phyloP scores from a whole-genome alignment of 2,329 filamentous ascomycete species.

The Xylaria sp. region DNA sequence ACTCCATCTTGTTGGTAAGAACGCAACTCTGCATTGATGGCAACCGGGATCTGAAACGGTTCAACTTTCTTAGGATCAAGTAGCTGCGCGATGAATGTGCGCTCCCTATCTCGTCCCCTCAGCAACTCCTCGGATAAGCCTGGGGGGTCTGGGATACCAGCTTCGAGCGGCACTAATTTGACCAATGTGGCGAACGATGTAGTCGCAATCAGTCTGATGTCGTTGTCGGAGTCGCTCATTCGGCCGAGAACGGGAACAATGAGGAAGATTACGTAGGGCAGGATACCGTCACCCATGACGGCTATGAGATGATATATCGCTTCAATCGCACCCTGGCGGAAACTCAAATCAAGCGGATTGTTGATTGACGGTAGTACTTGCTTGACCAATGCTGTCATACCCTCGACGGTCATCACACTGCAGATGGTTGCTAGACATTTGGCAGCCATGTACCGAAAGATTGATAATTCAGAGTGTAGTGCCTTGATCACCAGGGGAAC shows the following conservation, averaged over 20 bases:
- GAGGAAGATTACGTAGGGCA: slow-evolving; percentile 98
- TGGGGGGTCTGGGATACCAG: slow-evolving; percentile 94
- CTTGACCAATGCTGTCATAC: slow-evolving; percentile 95
- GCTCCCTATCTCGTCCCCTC: slow-evolving; percentile 88
- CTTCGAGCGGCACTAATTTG: slow-evolving; percentile 94
- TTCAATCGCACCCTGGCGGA: slow-evolving; percentile 92
- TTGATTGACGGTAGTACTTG: slow-evolving; percentile 90
- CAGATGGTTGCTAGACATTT: slow-evolving; percentile 98
- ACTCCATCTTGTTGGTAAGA: slow-evolving; percentile 99
- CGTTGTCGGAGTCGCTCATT: slow-evolving; percentile 98
- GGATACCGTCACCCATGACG: slow-evolving; percentile 94
- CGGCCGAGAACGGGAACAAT: slow-evolving; percentile 95
- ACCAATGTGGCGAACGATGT: slow-evolving; percentile 97
- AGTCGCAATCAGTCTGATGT: slow-evolving; percentile 90
- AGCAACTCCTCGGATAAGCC: slow-evolving; percentile 88
- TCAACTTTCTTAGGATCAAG: slow-evolving; percentile 97
- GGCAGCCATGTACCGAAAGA: slow-evolving; percentile 94
- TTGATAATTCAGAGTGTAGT: slow-evolving; percentile 84
- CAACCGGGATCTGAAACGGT: slow-evolving; percentile 88
- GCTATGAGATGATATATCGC: slow-evolving; percentile 96
- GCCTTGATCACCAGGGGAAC: slow-evolving; percentile 87
- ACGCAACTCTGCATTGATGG: slow-evolving; percentile 94
- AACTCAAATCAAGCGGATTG: slow-evolving; percentile 86
- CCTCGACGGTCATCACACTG: slow-evolving; percentile 92
- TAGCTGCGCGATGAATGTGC: slow-evolving; percentile 96